Evolutionary conservation across 2,329 filamentous ascomycete species (phyloP).

Genomic region (Xylaria arbuscula): DNA sequence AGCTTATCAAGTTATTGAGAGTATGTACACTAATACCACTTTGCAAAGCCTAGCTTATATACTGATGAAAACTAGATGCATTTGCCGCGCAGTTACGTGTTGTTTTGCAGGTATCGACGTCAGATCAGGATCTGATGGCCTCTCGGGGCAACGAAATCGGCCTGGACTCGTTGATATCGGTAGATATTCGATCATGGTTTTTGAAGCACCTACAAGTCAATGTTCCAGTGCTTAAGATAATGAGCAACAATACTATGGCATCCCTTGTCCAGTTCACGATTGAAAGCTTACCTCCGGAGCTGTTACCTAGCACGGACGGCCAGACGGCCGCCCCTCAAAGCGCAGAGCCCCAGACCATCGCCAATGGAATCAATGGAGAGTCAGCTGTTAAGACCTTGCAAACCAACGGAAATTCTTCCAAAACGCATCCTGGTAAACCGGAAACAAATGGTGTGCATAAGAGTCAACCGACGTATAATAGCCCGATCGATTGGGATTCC

Average conservation of each 20-base stretch:
- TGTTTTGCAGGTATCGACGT: background rate
- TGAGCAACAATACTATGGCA: conserved; percentile 3
- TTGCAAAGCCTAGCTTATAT: background rate
- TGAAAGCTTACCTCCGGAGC: background rate
- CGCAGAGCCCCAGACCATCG: background rate
- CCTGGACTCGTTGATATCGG: background rate
- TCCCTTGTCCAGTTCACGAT: background rate
- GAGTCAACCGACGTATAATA: background rate
- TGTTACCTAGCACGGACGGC: background rate
- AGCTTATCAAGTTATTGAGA: background rate
- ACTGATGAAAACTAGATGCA: background rate
- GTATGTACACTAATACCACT: background rate
- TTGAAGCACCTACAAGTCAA: background rate
- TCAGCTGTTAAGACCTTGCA: background rate
- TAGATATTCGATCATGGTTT: background rate
- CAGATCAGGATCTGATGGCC: background rate
- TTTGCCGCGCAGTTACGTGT: background rate
- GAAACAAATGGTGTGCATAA: background rate
- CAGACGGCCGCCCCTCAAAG: background rate
- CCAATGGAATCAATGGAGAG: background rate
- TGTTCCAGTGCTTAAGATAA: background rate
- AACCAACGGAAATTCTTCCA: background rate
- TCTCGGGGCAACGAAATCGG: background rate
- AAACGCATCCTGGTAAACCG: background rate
- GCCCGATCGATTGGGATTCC: background rate